Base-by-base conservation (phyloP, 352 stramenopile genomes). In the Phytophthora tubulina region DNA sequence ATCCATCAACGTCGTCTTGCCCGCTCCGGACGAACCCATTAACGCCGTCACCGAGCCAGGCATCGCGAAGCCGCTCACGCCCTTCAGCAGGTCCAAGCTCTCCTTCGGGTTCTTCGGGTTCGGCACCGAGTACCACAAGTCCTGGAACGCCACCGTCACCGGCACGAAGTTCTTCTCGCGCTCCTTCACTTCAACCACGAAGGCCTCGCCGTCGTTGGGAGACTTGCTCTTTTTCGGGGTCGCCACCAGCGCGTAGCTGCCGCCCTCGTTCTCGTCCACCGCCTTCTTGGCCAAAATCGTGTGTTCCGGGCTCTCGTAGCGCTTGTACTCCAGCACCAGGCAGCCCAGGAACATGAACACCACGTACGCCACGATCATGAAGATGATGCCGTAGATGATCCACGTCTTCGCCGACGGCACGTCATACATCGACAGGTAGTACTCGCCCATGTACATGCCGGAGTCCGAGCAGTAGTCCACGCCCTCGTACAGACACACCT, bases 1-100 rank as follows among this genome's bases (percentile, higher is more conserved):
- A 78, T 99, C 93, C 70, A 97, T 92, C 15, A 98, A 78, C 3
- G 94, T 98, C 32, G 80, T 93, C 59, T 87, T 96, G 27, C 88
- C 88, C 14, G 88, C 88, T 33, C 86, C 89, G 39, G 70, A 89
- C 27, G 76, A 90, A 10, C 91, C 92, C 87, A 97, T 97, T 3
- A 98, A 72, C 13, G 91, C 93, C 21, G 89, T 98, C 75, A 98
- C 82, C 21, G 82, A 66, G 10, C 85, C 84, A 13, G 84, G 84
- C 17, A 67, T 54, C 15, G 79, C 76, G 49, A 73, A 77, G 9
- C 81, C 84, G 31, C 56, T 81, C 36, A 93, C 63, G 4, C 78
- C 70, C 54, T 82, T 77, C 15, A 97, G 65, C 42, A 97, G 68
- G 33, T 94, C 76, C 10, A 95, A 39, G 31, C 27, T 79, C 44